phyloP scores from a whole-genome alignment of 257 asterid species.

The Solanum gandarillasii region DNA sequence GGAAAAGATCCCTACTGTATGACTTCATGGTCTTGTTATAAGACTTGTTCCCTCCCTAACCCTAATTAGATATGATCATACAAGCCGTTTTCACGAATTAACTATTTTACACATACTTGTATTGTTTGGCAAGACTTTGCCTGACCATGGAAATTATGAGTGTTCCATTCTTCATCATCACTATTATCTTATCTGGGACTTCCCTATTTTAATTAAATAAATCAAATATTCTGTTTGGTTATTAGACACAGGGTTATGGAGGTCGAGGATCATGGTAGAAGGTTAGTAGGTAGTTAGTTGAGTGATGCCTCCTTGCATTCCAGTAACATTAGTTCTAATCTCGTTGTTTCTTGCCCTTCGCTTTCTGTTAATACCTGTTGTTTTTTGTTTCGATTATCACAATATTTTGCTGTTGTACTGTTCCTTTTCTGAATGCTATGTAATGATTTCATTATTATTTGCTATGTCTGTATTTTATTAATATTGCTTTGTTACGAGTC shows the following conservation, averaged over 20 bases:
- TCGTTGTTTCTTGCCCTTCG: not conserved
- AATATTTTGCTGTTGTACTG: not conserved
- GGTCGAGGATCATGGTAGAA: not conserved
- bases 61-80: not conserved
- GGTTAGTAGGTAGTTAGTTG: not conserved
- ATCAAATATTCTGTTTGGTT: not conserved
- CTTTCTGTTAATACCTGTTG: not conserved
- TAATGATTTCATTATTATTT: not conserved
- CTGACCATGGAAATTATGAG: not conserved
- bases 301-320: not conserved
- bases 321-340: not conserved
- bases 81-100: not conserved
- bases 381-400: not conserved
- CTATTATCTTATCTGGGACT: not conserved
- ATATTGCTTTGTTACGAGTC: not conserved
- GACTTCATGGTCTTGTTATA: not conserved
- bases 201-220: not conserved
- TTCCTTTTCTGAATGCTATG: not conserved
- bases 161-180: not conserved
- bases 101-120: not conserved
- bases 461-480: not conserved
- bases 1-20: not conserved
- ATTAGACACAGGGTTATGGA: not conserved
- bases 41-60: not conserved
- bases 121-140: not conserved